Evolutionary conservation across 805 yeast species (phyloP), one percentile per base, ranked within the genome.

Genomic region (Saccharomycopsis sp.): DNA sequence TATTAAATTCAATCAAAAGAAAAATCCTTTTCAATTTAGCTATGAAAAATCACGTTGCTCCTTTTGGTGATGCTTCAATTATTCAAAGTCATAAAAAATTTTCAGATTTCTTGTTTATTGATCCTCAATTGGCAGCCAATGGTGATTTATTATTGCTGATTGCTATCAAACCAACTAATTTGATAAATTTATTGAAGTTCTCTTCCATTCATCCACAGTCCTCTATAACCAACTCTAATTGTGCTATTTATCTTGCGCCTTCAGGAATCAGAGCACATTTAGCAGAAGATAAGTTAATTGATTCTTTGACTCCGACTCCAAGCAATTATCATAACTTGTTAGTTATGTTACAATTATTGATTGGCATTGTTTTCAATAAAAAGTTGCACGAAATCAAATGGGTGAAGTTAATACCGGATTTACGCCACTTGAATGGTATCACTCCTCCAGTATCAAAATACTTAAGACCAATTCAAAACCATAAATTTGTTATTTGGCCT

Each of bases 401-500:
- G 92, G 67, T 82, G 13, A 79, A 72, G 52, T 56, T 82, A 12
- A 66, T 78, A 3, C 92, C 92, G 2, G 75, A 79, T 48, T 54
- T 80, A 37, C 70, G 69, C 43, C 87, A 79, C 53, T 62, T 80
- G 47, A 79, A 78, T 55, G 82, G 80, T 18, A 69, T 74, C 48
- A 75, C 88, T 0, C 77, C 87, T 0, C 64, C 64, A 9, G 67
- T 82, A 2, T 63, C 86, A 10, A 63, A 66, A 19, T 81, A 71
- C 54, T 62, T 77, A 34, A 63, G 61, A 37, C 62, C 67, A 0
- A 74, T 73, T 3, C 66, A 63, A 23, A 72, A 70, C 48, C 64
- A 63, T 21, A 76, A 77, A 51, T 74, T 65, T 41, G 70, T 82
- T 2, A 57, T 74, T 33, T 83, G 94, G 94, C 94, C 94, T 0